Percentiles rank a stretch among this genome's conserved stretches.
phyloP scores from a whole-genome alignment of 2,329 filamentous ascomycete species.

The Fusarium subtropicale region DNA sequence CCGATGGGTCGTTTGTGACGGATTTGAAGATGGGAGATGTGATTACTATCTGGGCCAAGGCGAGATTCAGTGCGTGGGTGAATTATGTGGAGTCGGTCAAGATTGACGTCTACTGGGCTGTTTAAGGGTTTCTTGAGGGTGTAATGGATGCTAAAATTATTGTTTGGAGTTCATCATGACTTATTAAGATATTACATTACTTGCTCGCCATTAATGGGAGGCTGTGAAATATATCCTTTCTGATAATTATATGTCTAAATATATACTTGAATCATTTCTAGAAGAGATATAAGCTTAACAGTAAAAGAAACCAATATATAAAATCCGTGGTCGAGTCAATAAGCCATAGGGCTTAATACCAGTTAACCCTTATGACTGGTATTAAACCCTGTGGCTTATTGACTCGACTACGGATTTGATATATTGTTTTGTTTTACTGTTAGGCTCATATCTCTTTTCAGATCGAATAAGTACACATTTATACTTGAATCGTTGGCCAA shows the following conservation, averaged over 20 bases:
- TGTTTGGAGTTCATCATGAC: neutral
- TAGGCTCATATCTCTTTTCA: no score
- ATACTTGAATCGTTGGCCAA: neutral
- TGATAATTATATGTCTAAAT: neutral
- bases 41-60: conserved; percentile 70
- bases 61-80: conserved; percentile 65
- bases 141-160: neutral
- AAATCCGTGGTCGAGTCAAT: no score
- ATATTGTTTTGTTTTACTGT: no score
- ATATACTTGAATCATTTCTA: conserved; percentile 13
- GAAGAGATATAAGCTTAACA: no score
- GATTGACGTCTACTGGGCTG: conserved; percentile 70
- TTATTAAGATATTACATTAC: neutral
- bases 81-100: conserved; percentile 63
- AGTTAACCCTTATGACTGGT: no score
- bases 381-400: no score
- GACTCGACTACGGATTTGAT: no score
- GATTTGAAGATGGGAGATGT: conserved; percentile 69
- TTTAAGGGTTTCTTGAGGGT: conserved; percentile 44
- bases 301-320: no score
- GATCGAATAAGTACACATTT: neutral
- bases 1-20: conserved; percentile 67
- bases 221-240: neutral
- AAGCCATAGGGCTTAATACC: no score
- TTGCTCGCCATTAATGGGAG: neutral